Evolutionary conservation across 768 basidiomycete genomes (phyloP).

Genomic region (Paxillus rubicundulus): DNA sequence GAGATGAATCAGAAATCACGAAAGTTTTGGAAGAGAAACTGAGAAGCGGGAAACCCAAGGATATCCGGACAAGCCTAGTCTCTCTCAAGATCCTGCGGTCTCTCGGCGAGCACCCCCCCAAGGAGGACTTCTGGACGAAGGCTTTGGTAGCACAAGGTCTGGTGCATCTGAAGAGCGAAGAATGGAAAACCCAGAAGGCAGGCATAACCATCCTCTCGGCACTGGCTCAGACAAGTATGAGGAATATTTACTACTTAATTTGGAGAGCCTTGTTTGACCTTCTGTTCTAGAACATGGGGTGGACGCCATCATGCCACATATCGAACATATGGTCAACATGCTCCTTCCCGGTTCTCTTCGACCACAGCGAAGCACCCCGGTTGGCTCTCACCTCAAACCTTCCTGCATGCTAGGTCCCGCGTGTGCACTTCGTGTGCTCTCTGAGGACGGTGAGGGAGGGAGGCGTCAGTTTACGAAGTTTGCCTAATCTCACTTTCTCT

Average conservation of each 20-base stretch:
- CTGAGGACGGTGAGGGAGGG: constrained; percentile 2
- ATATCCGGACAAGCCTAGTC: constrained; percentile 5
- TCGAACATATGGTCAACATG: constrained; percentile 3
- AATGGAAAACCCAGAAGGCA: neutral
- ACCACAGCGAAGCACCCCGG: neutral
- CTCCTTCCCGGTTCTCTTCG: neutral
- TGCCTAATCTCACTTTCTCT: neutral
- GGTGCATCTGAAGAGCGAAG: neutral
- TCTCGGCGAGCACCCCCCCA: neutral
- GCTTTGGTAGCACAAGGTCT: neutral
- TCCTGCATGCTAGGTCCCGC: neutral
- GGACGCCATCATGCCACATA: neutral
- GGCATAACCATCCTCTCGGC: constrained; percentile 3
- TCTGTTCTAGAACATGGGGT: neutral
- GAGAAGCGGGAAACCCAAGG: neutral
- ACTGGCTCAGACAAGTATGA: constrained; percentile 3
- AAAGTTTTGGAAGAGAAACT: neutral
- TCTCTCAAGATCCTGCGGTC: constrained; percentile 4
- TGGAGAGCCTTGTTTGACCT: neutral
- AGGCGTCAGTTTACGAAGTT: neutral
- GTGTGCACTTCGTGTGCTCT: constrained; percentile 2
- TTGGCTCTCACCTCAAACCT: neutral
- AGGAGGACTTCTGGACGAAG: neutral
- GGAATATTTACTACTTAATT: neutral
- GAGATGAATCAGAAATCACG: neutral